These are phyloP conservation scores for Penicillium silybi DNA, from an alignment of 495 filamentous ascomycete species.

Conservation along the genomic window DNA sequence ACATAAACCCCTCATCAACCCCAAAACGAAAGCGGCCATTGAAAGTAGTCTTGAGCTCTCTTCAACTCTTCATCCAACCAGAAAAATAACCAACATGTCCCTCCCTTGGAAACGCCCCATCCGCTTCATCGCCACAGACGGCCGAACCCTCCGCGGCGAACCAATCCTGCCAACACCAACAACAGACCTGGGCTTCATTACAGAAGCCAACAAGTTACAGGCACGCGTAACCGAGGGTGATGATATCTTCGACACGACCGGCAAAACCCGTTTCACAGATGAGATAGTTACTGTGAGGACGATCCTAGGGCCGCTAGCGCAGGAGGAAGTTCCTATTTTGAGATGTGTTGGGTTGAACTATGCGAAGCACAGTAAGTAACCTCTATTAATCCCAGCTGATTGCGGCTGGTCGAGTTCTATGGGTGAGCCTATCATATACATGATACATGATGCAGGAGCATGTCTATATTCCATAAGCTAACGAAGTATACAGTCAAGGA, in stretches of 20 bases:
- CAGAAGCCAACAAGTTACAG: slow-evolving; percentile 30
- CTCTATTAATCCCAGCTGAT: too few relatives aligned
- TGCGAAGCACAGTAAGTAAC: slow-evolving; percentile 34
- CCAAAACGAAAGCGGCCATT: too few relatives aligned
- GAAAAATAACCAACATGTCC: slow-evolving; percentile 11
- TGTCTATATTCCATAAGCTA: background rate
- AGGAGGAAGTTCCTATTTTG: slow-evolving; percentile 33
- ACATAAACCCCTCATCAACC: background rate
- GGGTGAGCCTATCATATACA: too few relatives aligned
- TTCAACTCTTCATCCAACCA: too few relatives aligned
- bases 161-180: slow-evolving; percentile 39
- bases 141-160: slow-evolving; percentile 42
- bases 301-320: slow-evolving; percentile 32
- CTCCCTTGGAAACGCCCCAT: slow-evolving; percentile 46
- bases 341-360: slow-evolving; percentile 42
- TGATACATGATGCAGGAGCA: too few relatives aligned
- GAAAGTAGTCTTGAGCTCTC: too few relatives aligned
- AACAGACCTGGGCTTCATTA: slow-evolving; percentile 39
- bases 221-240: slow-evolving; percentile 35
- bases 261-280: slow-evolving; percentile 28
- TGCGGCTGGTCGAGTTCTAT: too few relatives aligned
- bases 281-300: slow-evolving; percentile 33
- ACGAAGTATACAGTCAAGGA: slow-evolving; percentile 37
- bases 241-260: slow-evolving; percentile 38
- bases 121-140: slow-evolving; percentile 45